phyloP scores from a whole-genome alignment of 768 basidiomycete species.

The Rhodotorula sphaerocarpa region DNA sequence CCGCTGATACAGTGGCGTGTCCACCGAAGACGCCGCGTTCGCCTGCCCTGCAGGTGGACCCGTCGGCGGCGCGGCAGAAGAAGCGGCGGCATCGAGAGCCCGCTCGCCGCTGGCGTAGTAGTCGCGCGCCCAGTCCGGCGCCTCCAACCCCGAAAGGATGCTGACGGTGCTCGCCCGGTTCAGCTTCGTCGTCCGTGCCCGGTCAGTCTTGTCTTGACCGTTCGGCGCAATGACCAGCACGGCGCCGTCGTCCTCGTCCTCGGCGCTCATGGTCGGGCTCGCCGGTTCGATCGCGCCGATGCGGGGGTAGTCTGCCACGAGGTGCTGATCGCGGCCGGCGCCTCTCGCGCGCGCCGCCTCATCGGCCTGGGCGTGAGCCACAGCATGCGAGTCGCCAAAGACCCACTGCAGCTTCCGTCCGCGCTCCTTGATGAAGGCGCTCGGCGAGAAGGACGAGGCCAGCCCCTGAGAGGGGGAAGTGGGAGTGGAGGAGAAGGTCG shows the following conservation, averaged over 20 bases:
- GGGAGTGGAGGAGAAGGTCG: neutral
- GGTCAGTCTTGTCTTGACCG: conserved; percentile 9
- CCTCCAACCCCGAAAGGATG: conserved; percentile 81
- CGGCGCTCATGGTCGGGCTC: conserved; percentile 2
- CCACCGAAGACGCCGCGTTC: neutral
- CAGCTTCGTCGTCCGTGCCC: conserved; percentile 48
- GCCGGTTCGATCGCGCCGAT: conserved; percentile 36
- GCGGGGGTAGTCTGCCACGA: conserved; percentile 38
- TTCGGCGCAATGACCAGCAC: conserved; percentile 37
- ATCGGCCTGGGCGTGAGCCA: conserved; percentile 19
- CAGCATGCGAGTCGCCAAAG: conserved; percentile 35
- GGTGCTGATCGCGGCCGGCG: conserved; percentile 44
- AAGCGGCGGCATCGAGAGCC: neutral
- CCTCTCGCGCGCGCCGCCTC: conserved; percentile 21
- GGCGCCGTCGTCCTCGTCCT: conserved; percentile 39
- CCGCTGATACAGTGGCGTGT: neutral
- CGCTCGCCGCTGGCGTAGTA: conserved; percentile 21
- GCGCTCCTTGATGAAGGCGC: conserved; percentile 10
- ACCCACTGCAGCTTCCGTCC: conserved; percentile 37
- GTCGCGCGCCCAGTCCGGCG: conserved; percentile 30
- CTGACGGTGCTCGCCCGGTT: conserved; percentile 93
- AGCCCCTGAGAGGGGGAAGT: neutral
- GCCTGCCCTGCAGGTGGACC: too few relatives aligned
- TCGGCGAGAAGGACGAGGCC: neutral
- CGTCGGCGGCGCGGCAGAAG: too few relatives aligned